These are phyloP conservation scores for Aspergillus brasiliensis DNA, from an alignment of 2,329 filamentous ascomycete species.

Conservation along the genomic window DNA sequence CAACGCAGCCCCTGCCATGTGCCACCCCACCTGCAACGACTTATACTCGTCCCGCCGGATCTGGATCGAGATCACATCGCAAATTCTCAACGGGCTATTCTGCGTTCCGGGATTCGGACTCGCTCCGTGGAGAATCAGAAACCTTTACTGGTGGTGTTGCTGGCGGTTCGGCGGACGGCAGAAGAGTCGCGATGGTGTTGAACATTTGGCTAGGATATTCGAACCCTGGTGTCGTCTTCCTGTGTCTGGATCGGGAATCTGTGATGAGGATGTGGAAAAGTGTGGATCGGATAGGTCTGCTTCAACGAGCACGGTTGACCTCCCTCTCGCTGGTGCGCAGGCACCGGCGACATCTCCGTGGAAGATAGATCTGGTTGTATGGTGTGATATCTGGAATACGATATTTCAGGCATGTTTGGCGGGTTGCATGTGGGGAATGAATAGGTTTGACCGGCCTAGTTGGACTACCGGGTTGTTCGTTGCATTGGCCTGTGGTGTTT, in stretches of 20 bases:
- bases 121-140: conserved; percentile 80
- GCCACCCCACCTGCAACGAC: conserved; percentile 50
- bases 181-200: too few relatives aligned
- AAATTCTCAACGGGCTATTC: conserved; percentile 81
- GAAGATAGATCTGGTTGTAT: conserved; percentile 1
- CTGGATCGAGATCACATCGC: conserved; percentile 84
- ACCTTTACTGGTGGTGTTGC: conserved; percentile 57
- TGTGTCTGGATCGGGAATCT: too few relatives aligned
- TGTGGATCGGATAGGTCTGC: too few relatives aligned
- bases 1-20: conserved; percentile 61
- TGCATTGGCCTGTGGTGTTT: neutral
- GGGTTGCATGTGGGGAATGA: conserved; percentile 6
- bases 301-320: too few relatives aligned
- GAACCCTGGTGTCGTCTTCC: too few relatives aligned
- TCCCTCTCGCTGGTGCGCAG: too few relatives aligned
- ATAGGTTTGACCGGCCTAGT: neutral
- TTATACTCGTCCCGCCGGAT: conserved; percentile 67
- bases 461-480: conserved; percentile 5
- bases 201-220: too few relatives aligned
- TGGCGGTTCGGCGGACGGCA: neutral
- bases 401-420: neutral
- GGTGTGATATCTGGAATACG: neutral
- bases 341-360: neutral
- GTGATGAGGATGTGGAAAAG: too few relatives aligned
- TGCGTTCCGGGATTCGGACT: conserved; percentile 84